These are phyloP conservation scores for Collybia sordida DNA, from an alignment of 768 basidiomycete genomes.

Conservation along the genomic window DNA sequence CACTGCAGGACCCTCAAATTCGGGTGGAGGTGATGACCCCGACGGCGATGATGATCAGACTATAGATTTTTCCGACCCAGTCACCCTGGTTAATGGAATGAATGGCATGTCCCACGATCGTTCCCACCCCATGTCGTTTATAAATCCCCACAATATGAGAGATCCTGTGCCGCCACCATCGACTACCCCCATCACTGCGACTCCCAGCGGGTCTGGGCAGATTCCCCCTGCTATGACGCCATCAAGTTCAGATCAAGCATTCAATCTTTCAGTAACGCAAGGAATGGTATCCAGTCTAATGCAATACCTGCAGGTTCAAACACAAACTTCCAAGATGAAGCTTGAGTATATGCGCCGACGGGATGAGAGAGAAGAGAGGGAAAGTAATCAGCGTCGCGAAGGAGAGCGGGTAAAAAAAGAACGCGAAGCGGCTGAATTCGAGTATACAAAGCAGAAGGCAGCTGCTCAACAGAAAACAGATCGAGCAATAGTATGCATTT, in stretches of 20 bases:
- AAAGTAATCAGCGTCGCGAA: constrained; percentile 50
- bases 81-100: constrained; percentile 30
- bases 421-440: constrained; percentile 56
- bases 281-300: constrained; percentile 54
- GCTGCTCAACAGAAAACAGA: constrained; percentile 61
- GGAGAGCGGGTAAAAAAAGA: constrained; percentile 53
- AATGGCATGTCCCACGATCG: constrained; percentile 30
- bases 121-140: constrained; percentile 24
- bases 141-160: constrained; percentile 40
- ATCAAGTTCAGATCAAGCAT: constrained; percentile 32
- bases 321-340: constrained; percentile 68
- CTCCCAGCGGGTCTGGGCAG: constrained; percentile 14
- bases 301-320: constrained; percentile 65
- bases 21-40: constrained; percentile 37
- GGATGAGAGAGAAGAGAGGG: constrained; percentile 70
- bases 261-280: constrained; percentile 56
- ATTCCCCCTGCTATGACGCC: constrained; percentile 16
- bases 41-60: constrained; percentile 50
- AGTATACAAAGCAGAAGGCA: constrained; percentile 49
- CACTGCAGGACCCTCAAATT: constrained; percentile 27
- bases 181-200: constrained; percentile 19
- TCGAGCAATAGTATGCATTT: constrained; percentile 53
- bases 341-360: constrained; percentile 65
- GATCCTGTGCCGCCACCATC: constrained; percentile 27
- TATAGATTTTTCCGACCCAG: constrained; percentile 41